Base-by-base conservation (phyloP, 352 stramenopile genomes). In the Globisporangium camurandrum region DNA sequence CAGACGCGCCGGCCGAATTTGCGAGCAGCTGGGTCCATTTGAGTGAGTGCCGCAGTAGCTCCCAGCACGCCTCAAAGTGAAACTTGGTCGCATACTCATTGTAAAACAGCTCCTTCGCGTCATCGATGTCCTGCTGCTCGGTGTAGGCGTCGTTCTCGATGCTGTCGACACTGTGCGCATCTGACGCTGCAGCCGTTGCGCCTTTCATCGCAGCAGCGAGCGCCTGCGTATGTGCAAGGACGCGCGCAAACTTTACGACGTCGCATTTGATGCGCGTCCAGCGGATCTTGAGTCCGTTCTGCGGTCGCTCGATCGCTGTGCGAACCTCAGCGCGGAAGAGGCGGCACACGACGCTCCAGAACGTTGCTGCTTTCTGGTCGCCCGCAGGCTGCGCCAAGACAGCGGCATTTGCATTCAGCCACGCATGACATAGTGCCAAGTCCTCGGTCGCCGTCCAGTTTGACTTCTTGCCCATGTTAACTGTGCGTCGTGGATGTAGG, bases 391-490 rank as follows among this genome's bases (percentile, higher is more conserved):
- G 71, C 24, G 64, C 53, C 45, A 74, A 57, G 46, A 72, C 46
- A 14, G 56, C 45, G 20, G 86, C 73, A 57, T 61, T 80, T 42
- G 75, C 75, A 37, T 57, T 71, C 33, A 86, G 61, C 78, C 78
- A 90, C 44, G 74, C 73, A 45, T 74, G 78, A 45, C 75, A 88
- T 26, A 90, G 67, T 49, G 71, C 65, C 62, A 77, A 66, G 43
- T 90, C 74, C 55, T 90, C 78, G 11, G 62, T 48, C 28, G 64
- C 36, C 1, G 66, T 77, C 75, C 78, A 88, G 51, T 90, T 90
- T 31, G 74, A 84, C 64, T 90, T 90, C 71, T 86, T 90, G 44
- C 78, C 78, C 78, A 90, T 86, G n/a, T n/a, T 24, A 12, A n/a
- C n/a, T n/a, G n/a, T n/a, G n/a, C n/a, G n/a, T n/a, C n/a, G n/a